A percentile compares a stretch with the other conserved stretches of the same genome.
phyloP scores from a whole-genome alignment of 805 yeast genomes.

The Nakazawaea anatomiae region DNA sequence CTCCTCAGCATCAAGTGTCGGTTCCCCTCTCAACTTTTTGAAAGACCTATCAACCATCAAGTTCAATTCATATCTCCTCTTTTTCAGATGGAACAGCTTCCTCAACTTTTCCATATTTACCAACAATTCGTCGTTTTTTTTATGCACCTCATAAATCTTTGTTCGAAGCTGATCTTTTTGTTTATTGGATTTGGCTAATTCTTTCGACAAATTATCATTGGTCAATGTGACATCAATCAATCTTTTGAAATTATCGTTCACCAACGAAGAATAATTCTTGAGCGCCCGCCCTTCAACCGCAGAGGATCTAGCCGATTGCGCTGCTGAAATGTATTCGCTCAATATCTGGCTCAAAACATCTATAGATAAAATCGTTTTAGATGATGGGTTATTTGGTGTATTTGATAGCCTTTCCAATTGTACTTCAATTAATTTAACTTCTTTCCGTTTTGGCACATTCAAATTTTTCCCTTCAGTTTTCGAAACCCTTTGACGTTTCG shows the following conservation, averaged over 20 bases:
- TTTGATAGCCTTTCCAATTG: slow-evolving; percentile 8
- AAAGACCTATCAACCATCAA: background rate
- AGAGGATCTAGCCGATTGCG: slow-evolving; percentile 15
- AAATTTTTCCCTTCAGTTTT: background rate
- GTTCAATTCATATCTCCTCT: slow-evolving; percentile 12
- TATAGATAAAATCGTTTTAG: slow-evolving; percentile 19
- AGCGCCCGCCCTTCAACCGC: slow-evolving; percentile 5
- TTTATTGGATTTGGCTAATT: slow-evolving; percentile 21
- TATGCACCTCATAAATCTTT: slow-evolving; percentile 22
- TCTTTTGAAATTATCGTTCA: slow-evolving; percentile 23
- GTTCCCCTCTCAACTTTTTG: background rate
- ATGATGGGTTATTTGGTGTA: slow-evolving; percentile 10
- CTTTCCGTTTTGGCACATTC: background rate
- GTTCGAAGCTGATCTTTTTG: slow-evolving; percentile 24
- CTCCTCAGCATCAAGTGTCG: background rate
- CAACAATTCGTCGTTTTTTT: slow-evolving; percentile 18
- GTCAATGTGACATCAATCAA: slow-evolving; percentile 29
- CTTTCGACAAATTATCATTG: slow-evolving; percentile 25
- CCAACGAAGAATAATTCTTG: slow-evolving; percentile 16
- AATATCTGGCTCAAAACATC: slow-evolving; percentile 27
- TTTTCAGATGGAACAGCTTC: slow-evolving; percentile 13
- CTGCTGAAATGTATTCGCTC: slow-evolving; percentile 20
- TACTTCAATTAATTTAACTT: slow-evolving; percentile 1
- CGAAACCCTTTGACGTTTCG: background rate
- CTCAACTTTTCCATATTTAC: slow-evolving; percentile 17